phyloP scores from a whole-genome alignment of 2,329 filamentous ascomycete genomes.

The Penicillium expansum region DNA sequence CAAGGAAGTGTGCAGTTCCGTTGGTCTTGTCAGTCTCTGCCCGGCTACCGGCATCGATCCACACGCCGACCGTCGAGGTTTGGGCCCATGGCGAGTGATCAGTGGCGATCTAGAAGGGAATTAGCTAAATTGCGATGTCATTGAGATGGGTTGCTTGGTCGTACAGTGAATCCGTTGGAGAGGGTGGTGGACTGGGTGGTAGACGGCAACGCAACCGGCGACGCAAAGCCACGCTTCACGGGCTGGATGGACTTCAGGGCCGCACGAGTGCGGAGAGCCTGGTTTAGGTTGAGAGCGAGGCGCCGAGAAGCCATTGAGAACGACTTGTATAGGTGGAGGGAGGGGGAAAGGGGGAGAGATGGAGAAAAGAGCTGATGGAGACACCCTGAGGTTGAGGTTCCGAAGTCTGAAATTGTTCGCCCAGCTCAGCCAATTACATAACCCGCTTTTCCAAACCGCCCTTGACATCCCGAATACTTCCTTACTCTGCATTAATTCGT shows the following conservation, averaged over 20 bases:
- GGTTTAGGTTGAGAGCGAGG: constrained; percentile 91
- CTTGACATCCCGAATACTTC: constrained; percentile 37
- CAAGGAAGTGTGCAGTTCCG: constrained; percentile 98
- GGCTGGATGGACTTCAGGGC: constrained; percentile 75
- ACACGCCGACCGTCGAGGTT: constrained; percentile 96
- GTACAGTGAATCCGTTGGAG: constrained; percentile 94
- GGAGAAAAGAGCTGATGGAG: constrained; percentile 46
- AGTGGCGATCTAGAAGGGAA: constrained; percentile 73
- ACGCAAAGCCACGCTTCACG: constrained; percentile 83
- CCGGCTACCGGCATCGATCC: constrained; percentile 98
- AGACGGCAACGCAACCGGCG: constrained; percentile 68
- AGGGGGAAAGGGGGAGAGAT: constrained; percentile 46
- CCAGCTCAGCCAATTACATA: constrained; percentile 45
- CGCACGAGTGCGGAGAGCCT: constrained; percentile 83
- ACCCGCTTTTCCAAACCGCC: constrained; percentile 42
- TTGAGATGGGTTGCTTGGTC: constrained; percentile 25
- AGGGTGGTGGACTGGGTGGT: constrained; percentile 96
- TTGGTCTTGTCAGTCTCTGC: constrained; percentile 98
- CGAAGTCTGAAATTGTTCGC: constrained; percentile 47
- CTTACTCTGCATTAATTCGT: constrained; percentile 15
- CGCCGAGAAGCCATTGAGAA: constrained; percentile 86
- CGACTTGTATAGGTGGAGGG: constrained; percentile 33
- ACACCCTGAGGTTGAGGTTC: constrained; percentile 42
- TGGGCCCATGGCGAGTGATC: constrained; percentile 98
- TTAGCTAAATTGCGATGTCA: constrained; percentile 31